phyloP scores from a whole-genome alignment of 768 basidiomycete species.

The Kwoniella heveanensis region DNA sequence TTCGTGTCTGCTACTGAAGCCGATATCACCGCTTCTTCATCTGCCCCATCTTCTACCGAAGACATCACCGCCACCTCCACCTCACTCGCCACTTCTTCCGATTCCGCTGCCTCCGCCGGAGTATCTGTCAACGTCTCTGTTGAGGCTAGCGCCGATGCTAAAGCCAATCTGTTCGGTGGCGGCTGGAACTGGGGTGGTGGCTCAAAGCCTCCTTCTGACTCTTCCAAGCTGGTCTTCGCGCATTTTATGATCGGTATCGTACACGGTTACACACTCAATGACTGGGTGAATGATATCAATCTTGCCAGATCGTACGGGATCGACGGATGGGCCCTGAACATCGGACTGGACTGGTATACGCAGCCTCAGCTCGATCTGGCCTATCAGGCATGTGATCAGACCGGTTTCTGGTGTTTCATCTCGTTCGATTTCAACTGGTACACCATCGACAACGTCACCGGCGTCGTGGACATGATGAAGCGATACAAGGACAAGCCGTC shows the following conservation, averaged over 20 bases:
- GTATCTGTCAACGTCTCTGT: not conserved
- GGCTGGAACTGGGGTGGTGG: not conserved
- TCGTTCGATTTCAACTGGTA: slow-evolving; percentile 57
- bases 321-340: slow-evolving; percentile 53
- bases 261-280: slow-evolving; percentile 34
- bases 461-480: slow-evolving; percentile 35
- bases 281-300: slow-evolving; percentile 47
- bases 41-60: too few species aligned
- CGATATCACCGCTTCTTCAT: not conserved
- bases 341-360: slow-evolving; percentile 52
- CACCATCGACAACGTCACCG: slow-evolving; percentile 28
- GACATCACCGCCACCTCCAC: too few species aligned
- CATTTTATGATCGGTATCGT: slow-evolving; percentile 56
- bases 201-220: slow-evolving; percentile 5
- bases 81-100: not conserved
- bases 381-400: slow-evolving; percentile 41
- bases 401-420: slow-evolving; percentile 53
- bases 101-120: not conserved
- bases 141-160: not conserved
- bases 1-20: slow-evolving; percentile 16
- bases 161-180: not conserved
- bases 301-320: slow-evolving; percentile 50
- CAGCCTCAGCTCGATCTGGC: slow-evolving; percentile 50
- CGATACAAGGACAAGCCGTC: slow-evolving; percentile 37
- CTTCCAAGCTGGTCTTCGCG: slow-evolving; percentile 51